A percentile compares a stretch with the other conserved stretches of the same genome.
Evolutionary conservation across 192 early-diverging fungal species (phyloP).

Genomic region (Chytriomyces hyalinus): DNA sequence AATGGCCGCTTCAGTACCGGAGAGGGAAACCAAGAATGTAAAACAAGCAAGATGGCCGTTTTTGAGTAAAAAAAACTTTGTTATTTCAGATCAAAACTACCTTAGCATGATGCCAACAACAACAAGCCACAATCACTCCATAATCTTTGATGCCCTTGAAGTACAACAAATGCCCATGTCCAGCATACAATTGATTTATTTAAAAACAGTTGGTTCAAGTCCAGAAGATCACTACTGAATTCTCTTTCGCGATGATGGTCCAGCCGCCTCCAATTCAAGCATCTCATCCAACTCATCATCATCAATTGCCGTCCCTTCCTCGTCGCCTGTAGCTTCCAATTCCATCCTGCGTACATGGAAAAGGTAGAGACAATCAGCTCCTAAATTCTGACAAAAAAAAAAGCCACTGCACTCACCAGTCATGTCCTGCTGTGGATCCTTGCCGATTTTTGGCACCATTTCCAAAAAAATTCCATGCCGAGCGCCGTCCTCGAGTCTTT

Average conservation of each 20-base stretch:
- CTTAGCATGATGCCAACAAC: no score
- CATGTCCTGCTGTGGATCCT: not conserved
- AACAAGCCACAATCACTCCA: no score
- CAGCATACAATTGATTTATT: no score
- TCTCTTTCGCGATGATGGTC: not conserved
- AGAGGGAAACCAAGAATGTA: conserved; percentile 17
- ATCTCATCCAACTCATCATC: conserved; percentile 29
- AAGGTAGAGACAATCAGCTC: not conserved
- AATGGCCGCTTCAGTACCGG: conserved; percentile 40
- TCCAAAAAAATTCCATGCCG: not conserved
- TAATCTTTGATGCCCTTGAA: no score
- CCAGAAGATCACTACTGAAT: no score
- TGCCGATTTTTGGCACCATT: not conserved
- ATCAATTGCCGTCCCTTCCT: conserved; percentile 1
- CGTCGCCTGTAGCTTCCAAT: not conserved
- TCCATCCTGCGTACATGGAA: not conserved
- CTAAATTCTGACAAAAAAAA: not conserved
- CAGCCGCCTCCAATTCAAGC: conserved; percentile 2
- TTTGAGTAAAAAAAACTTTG: no score
- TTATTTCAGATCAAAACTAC: no score
- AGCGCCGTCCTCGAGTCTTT: not conserved
- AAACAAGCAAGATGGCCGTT: not conserved
- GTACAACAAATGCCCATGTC: no score
- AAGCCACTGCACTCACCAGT: not conserved
- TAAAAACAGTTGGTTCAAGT: no score